A percentile compares a stretch with the other conserved stretches of the same genome.
Evolutionary conservation across 495 filamentous ascomycete genomes (phyloP).

Genomic region (Hypoxylon fuscum): DNA sequence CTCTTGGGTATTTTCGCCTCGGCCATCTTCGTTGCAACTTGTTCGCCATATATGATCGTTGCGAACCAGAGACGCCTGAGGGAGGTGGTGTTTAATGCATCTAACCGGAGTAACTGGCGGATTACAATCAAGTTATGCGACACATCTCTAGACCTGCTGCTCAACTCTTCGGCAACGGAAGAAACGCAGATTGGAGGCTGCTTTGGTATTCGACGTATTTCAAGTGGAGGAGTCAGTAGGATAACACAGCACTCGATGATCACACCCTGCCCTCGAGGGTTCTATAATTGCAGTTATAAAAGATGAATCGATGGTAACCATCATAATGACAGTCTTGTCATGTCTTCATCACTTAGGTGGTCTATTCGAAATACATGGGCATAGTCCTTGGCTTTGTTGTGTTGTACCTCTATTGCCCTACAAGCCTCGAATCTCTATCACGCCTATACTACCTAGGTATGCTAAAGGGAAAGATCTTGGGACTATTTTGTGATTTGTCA

Average conservation of each 20-base stretch:
- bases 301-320: slow-evolving; percentile 16
- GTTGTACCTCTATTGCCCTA: too few relatives aligned
- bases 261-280: slow-evolving; percentile 6
- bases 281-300: slow-evolving; percentile 22
- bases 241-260: slow-evolving; percentile 8
- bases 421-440: too few relatives aligned
- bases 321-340: slow-evolving; percentile 7
- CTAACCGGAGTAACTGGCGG: slow-evolving; percentile 4
- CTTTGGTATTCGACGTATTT: slow-evolving; percentile 24
- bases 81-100: slow-evolving; percentile 14
- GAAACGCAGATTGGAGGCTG: slow-evolving; percentile 18
- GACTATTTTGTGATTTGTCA: too few relatives aligned
- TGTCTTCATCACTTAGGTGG: too few relatives aligned
- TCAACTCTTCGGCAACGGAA: slow-evolving; percentile 18
- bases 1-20: slow-evolving; percentile 10
- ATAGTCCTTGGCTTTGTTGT: too few relatives aligned
- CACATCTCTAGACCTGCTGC: slow-evolving; percentile 3
- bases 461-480: too few relatives aligned
- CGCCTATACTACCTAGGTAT: too few relatives aligned
- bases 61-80: slow-evolving; percentile 14
- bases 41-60: slow-evolving; percentile 23
- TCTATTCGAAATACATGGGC: too few relatives aligned
- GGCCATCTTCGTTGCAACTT: slow-evolving; percentile 19
- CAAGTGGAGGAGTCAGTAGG: slow-evolving; percentile 19
- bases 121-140: slow-evolving; percentile 5